Conservation (phyloP, 1,284 basidiomycete species). For the Vanrija pseudolonga region DNA sequence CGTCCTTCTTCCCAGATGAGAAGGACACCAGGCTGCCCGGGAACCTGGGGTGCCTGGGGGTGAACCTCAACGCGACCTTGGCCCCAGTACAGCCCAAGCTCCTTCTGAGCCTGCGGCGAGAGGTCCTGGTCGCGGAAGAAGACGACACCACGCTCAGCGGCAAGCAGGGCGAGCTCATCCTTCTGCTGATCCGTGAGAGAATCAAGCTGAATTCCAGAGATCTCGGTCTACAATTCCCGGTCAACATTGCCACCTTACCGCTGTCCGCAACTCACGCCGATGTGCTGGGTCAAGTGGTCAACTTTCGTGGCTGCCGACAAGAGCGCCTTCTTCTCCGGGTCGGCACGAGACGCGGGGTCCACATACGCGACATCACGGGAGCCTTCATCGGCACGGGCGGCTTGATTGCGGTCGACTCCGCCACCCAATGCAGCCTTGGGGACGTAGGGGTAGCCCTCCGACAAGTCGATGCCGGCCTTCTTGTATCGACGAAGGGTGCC, state of each 20-base stretch:
- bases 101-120: slow-evolving; percentile 25
- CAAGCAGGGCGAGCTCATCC: slow-evolving; percentile 37
- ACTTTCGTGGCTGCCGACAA: slow-evolving; percentile 38
- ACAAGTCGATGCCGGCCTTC: slow-evolving; percentile 39
- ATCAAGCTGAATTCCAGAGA: slow-evolving; percentile 34
- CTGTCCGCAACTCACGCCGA: slow-evolving; percentile 18
- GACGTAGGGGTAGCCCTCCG: slow-evolving; percentile 35
- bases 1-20: slow-evolving; percentile 19
- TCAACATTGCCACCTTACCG: background rate
- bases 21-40: slow-evolving; percentile 11
- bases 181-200: slow-evolving; percentile 34
- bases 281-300: slow-evolving; percentile 26
- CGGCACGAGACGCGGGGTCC: slow-evolving; percentile 36
- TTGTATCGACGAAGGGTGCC: slow-evolving; percentile 31
- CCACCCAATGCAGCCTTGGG: slow-evolving; percentile 24
- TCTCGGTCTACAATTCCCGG: slow-evolving; percentile 19
- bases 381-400: slow-evolving; percentile 25
- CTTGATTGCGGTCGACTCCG: slow-evolving; percentile 32
- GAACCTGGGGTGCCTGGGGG: slow-evolving; percentile 56
- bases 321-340: slow-evolving; percentile 40
- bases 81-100: slow-evolving; percentile 33
- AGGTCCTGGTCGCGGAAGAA: slow-evolving; percentile 36
- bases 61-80: slow-evolving; percentile 56
- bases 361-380: slow-evolving; percentile 21
- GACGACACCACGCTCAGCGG: slow-evolving; percentile 34